phyloP scores from a whole-genome alignment of 2,329 filamentous ascomycete species.

The Purpureocillium lavendulum region DNA sequence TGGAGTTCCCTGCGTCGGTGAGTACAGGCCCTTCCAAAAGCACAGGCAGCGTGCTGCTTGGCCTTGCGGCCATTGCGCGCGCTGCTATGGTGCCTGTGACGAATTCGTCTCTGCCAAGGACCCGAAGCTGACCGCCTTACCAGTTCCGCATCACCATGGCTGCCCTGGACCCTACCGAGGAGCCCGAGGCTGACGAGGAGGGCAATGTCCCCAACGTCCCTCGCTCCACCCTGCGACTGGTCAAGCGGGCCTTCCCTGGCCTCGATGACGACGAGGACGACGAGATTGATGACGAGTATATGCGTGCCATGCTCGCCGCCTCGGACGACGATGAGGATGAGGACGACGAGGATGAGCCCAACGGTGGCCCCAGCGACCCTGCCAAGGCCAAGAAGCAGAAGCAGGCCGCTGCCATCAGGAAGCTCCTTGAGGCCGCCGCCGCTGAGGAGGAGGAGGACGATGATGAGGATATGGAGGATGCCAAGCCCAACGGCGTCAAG shows the following conservation, averaged over 20 bases:
- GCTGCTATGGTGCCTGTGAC: not conserved
- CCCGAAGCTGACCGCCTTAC: too few species aligned
- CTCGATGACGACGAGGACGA: conserved; percentile 52
- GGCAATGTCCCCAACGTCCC: conserved; percentile 53
- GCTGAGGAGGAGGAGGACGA: conserved; percentile 50
- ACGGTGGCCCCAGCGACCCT: conserved; percentile 87
- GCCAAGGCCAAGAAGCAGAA: conserved; percentile 82
- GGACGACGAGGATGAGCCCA: conserved; percentile 58
- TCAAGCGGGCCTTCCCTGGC: conserved; percentile 60
- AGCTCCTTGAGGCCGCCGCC: conserved; percentile 64
- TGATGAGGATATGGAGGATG: conserved; percentile 68
- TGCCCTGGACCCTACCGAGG: conserved; percentile 83
- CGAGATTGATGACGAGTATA: conserved; percentile 59
- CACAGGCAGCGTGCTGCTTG: not conserved
- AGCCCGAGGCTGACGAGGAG: conserved; percentile 56
- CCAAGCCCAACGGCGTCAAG: conserved; percentile 48
- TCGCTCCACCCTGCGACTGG: conserved; percentile 83
- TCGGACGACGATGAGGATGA: conserved; percentile 45
- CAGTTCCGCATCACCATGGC: conserved; percentile 99
- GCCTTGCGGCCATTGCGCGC: not conserved
- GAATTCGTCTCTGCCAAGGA: too few species aligned
- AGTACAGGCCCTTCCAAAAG: conserved; percentile 29
- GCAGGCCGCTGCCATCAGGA: conserved; percentile 67
- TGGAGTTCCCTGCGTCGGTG: conserved; percentile 78
- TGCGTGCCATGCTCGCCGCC: conserved; percentile 43